Conservation (phyloP, 73 alveolate genomes). For the Tetrahymena borealis region DNA sequence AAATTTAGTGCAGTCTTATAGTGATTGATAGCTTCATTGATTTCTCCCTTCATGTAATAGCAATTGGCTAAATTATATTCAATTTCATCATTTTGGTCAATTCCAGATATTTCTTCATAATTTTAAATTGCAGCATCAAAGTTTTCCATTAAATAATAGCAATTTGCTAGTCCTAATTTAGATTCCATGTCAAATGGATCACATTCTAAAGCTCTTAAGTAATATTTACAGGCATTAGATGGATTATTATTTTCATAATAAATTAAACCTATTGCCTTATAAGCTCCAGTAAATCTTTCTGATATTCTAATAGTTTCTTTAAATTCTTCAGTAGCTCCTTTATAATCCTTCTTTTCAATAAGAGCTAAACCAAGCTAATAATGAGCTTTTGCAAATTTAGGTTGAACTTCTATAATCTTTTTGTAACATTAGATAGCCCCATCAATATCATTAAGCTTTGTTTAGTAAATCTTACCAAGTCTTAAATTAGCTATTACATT, state of each 20-base stretch:
- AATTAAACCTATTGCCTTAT: conserved; percentile 74
- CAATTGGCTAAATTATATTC: conserved; percentile 85
- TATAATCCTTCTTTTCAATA: conserved; percentile 52
- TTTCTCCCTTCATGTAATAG: conserved; percentile 65
- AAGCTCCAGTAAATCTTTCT: conserved; percentile 60
- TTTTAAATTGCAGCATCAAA: conserved; percentile 71
- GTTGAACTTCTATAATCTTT: conserved; percentile 59
- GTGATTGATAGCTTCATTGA: conserved; percentile 68
- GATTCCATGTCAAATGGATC: conserved; percentile 76
- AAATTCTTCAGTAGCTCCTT: conserved; percentile 63
- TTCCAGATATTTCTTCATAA: conserved; percentile 63
- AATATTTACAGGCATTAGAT: conserved; percentile 68
- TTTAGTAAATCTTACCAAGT: conserved; percentile 67
- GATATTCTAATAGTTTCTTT: conserved; percentile 56
- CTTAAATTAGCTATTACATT: conserved; percentile 74
- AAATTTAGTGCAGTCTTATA: conserved; percentile 67
- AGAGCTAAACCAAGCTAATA: conserved; percentile 71
- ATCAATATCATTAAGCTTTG: conserved; percentile 58
- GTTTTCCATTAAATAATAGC: conserved; percentile 70
- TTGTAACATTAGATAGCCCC: conserved; percentile 64
- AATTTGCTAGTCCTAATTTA: conserved; percentile 86
- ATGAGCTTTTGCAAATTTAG: conserved; percentile 67
- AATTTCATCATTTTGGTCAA: conserved; percentile 67
- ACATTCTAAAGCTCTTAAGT: conserved; percentile 57
- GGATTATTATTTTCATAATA: conserved; percentile 74